Base-by-base conservation (phyloP, 129 eudicot genomes). In the Mikania micrantha region DNA sequence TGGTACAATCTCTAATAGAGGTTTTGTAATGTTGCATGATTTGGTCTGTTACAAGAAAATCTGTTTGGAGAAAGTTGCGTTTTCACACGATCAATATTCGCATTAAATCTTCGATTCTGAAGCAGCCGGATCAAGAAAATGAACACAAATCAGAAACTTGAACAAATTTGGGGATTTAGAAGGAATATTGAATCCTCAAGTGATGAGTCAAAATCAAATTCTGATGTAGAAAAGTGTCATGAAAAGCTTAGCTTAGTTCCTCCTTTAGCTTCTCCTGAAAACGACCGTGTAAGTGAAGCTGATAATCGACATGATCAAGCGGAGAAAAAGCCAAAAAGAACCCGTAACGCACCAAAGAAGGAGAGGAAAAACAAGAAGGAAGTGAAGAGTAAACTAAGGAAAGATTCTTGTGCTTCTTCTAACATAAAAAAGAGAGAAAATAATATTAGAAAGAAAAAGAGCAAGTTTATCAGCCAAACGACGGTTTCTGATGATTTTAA, bases 111-210 rank as follows among this genome's bases (percentile, higher is more conserved):
- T 29, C 19, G 67, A 36, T 35, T 49, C 29, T 29, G 76, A 48
- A 36, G 49, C 35, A 35, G 64, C 65, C 29, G 36, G 48, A 32
- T 73, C 61, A 57, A 39, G 45, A 64, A 57, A 77, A 88, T 86
- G 91, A 79, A 79, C 34, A 71, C 52, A 8, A 80, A 78, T 67
- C 77, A 75, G 74, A 77, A 81, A 49, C 87, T 91, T 56, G 81
- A 91, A 25, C 95, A 87, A 44, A 64, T 80, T 61, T 91, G 97
- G 95, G 90, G 82, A 28, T 85, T 87, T 40, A 79, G 97, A 66
- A 79, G 81, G 84, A 72, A 83, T 19, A 3, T 20, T 4, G 85
- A 87, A 70, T 80, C 95, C 5, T 82, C 95, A 4, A 81, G 90
- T 57, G 87, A 90, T 69, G 92, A 85, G 79, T 84, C 91, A 8